Percentiles rank a stretch among this genome's conserved stretches.
phyloP scores from a whole-genome alignment of 306 rosid species.

The Alnus glutinosa region DNA sequence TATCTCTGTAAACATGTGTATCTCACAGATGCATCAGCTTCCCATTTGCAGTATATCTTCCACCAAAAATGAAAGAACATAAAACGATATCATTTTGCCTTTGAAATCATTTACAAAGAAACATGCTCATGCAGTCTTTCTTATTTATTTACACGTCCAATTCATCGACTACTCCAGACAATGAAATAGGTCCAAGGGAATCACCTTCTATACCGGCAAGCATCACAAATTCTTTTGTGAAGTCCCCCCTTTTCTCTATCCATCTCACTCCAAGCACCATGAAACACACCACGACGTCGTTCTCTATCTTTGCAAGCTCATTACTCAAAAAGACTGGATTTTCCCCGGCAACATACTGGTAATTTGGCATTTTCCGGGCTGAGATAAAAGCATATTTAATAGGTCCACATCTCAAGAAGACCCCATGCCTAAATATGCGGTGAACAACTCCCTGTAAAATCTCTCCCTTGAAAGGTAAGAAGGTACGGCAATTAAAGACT shows the following conservation, averaged over 20 bases:
- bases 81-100: not conserved
- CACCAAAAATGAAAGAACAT: not conserved
- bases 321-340: conserved; percentile 31
- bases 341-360: conserved; percentile 22
- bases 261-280: conserved; percentile 41
- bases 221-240: conserved; percentile 40
- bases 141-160: conserved; percentile 24
- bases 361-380: conserved; percentile 43
- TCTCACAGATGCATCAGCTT: not conserved
- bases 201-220: conserved; percentile 47
- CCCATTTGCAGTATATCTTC: not conserved
- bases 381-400: conserved; percentile 36
- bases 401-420: conserved; percentile 53
- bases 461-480: conserved; percentile 43
- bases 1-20: not conserved
- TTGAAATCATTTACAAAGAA: conserved; percentile 16
- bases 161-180: conserved; percentile 36
- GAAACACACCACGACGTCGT: conserved; percentile 36
- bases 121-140: not conserved
- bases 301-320: conserved; percentile 36
- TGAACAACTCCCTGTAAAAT: conserved; percentile 45
- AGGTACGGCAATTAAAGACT: conserved; percentile 42
- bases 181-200: conserved; percentile 45
- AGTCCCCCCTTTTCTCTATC: conserved; percentile 31
- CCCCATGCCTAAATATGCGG: conserved; percentile 28